Evolutionary conservation across 2,329 filamentous ascomycete genomes (phyloP).

Genomic region (Fusarium continuum): DNA sequence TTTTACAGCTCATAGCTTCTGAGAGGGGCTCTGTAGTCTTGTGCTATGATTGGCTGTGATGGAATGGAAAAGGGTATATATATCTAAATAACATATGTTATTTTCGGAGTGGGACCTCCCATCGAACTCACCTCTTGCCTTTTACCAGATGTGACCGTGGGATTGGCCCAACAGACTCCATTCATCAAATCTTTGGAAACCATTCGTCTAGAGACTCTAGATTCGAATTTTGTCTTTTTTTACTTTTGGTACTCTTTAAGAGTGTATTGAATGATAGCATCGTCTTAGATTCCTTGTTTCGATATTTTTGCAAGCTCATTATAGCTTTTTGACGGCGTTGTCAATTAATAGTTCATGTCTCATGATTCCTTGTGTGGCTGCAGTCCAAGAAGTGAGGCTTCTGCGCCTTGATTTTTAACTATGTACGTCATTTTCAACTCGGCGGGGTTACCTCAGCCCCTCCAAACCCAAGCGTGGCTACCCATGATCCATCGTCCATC

Average conservation of each 20-base stretch:
- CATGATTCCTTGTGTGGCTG: background rate
- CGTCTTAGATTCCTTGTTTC: background rate
- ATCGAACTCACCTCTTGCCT: slow-evolving; percentile 81
- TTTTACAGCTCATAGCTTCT: background rate
- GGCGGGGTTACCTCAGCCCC: slow-evolving; percentile 33
- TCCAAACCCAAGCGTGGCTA: slow-evolving; percentile 25
- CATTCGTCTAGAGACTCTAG: slow-evolving; percentile 50
- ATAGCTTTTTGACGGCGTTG: background rate
- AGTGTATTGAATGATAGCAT: rapidly evolving
- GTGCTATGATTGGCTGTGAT: background rate
- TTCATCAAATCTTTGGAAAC: slow-evolving; percentile 62
- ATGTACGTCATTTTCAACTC: slow-evolving; percentile 31
- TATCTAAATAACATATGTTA: background rate
- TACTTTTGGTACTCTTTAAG: background rate
- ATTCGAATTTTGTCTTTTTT: slow-evolving; percentile 54
- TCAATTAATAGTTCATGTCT: no score
- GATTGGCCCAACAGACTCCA: slow-evolving; percentile 61
- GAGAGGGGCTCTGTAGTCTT: slow-evolving; percentile 1
- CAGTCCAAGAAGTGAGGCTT: slow-evolving; percentile 3
- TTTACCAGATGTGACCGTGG: slow-evolving; percentile 84
- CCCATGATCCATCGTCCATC: slow-evolving; percentile 29
- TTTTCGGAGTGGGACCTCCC: slow-evolving; percentile 72
- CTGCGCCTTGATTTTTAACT: slow-evolving; percentile 22
- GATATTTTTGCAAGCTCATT: background rate
- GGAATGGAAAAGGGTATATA: slow-evolving; percentile 24